Conservation (phyloP, 768 basidiomycete species). For the Auricularia cornea region DNA sequence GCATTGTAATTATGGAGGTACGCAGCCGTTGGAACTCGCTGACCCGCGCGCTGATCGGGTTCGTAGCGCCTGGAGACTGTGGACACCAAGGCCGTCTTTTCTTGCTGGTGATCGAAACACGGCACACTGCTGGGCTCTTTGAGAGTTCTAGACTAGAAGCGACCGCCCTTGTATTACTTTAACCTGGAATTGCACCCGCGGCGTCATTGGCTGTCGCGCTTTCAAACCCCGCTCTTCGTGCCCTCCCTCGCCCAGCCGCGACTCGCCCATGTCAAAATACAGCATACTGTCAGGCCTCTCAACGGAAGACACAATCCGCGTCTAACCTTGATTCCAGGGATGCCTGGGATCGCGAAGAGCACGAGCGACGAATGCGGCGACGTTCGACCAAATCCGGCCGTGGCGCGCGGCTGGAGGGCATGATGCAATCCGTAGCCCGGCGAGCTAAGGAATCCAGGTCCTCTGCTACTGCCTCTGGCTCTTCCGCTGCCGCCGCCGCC, state of each 20-base stretch:
- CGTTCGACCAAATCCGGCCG: background rate
- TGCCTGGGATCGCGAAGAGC: background rate
- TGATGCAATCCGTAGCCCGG: background rate
- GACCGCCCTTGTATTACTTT: background rate
- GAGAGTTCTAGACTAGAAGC: background rate
- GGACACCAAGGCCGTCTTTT: background rate
- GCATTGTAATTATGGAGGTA: constrained; percentile 1
- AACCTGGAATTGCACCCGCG: background rate
- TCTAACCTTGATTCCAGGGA: background rate
- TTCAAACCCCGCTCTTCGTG: background rate
- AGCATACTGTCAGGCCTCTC: background rate
- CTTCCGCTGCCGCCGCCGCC: background rate
- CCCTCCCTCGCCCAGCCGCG: background rate
- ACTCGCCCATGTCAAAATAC: background rate
- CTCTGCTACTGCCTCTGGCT: background rate
- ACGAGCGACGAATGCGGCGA: background rate
- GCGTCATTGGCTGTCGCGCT: background rate
- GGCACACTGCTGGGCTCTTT: background rate
- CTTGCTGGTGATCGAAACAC: background rate
- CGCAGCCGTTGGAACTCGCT: background rate
- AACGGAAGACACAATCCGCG: no score
- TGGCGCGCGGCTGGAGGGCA: background rate
- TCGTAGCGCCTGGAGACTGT: background rate
- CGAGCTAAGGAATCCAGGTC: background rate
- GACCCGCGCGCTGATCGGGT: background rate